These are phyloP conservation scores for Moelleriella libera DNA, from an alignment of 2,329 filamentous ascomycete genomes.

Conservation along the genomic window DNA sequence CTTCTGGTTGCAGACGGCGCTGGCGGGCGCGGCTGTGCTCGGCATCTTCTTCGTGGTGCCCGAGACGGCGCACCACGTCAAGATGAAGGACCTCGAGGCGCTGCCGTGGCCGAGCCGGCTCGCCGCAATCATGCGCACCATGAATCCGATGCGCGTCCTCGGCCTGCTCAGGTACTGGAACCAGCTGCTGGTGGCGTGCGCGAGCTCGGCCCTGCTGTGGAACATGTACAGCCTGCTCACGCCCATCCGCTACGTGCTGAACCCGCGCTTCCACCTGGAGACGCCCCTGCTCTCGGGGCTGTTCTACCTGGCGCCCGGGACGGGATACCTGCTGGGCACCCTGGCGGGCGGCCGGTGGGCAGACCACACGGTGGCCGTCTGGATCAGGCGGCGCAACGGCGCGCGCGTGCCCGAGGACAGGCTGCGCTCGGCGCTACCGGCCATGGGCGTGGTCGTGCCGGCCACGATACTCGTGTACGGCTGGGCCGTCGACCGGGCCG, in stretches of 20 bases:
- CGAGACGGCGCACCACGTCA: slow-evolving; percentile 56
- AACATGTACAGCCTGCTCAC: slow-evolving; percentile 53
- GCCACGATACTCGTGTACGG: slow-evolving; percentile 50
- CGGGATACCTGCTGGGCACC: slow-evolving; percentile 54
- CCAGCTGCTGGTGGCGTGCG: slow-evolving; percentile 43
- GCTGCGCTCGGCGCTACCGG: slow-evolving; percentile 42
- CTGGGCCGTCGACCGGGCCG: slow-evolving; percentile 32
- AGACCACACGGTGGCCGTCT: slow-evolving; percentile 50
- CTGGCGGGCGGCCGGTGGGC: slow-evolving; percentile 61
- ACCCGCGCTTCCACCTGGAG: slow-evolving; percentile 56
- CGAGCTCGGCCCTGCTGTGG: slow-evolving; percentile 53
- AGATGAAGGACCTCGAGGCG: slow-evolving; percentile 45
- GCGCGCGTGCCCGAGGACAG: slow-evolving; percentile 54
- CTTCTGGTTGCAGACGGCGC: slow-evolving; percentile 62
- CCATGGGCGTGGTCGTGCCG: slow-evolving; percentile 43
- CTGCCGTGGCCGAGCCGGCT: slow-evolving; percentile 33
- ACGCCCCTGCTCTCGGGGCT: slow-evolving; percentile 53
- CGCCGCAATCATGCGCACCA: slow-evolving; percentile 42
- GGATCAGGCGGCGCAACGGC: slow-evolving; percentile 43
- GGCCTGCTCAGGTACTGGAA: slow-evolving; percentile 56
- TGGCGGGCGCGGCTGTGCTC: slow-evolving; percentile 44
- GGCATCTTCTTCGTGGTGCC: slow-evolving; percentile 54
- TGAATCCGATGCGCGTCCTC: slow-evolving; percentile 52
- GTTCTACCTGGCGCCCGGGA: slow-evolving; percentile 62
- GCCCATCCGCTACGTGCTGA: slow-evolving; percentile 58